phyloP scores from a whole-genome alignment of 116 monocot genomes.

The Dioscorea cayenensis region DNA sequence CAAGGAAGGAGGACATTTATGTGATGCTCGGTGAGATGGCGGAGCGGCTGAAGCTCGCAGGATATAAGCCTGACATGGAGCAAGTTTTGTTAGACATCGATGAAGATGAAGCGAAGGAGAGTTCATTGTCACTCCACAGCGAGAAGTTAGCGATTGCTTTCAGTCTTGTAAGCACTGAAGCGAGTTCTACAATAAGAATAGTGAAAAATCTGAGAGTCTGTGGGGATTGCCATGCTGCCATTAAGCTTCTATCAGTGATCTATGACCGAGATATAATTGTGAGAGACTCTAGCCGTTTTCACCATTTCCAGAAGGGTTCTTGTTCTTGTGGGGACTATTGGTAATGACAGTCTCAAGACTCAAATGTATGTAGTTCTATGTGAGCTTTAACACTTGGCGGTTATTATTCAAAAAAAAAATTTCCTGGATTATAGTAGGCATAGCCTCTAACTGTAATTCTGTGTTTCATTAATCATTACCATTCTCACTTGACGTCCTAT shows the following conservation, averaged over 20 bases:
- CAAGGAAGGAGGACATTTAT: slow-evolving; percentile 8
- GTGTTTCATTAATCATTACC: no score
- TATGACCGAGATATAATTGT: slow-evolving; percentile 12
- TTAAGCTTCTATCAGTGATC: neutral
- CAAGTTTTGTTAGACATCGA: slow-evolving; percentile 5
- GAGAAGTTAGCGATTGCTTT: slow-evolving; percentile 25
- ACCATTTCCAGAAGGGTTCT: slow-evolving; percentile 4
- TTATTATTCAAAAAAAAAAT: no score
- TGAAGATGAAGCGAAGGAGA: slow-evolving; percentile 2
- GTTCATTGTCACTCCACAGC: slow-evolving; percentile 3
- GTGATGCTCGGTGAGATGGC: slow-evolving; percentile 11
- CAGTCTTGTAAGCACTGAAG: slow-evolving; percentile 1
- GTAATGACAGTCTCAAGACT: neutral
- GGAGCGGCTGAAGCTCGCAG: neutral
- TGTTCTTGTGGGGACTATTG: slow-evolving; percentile 10
- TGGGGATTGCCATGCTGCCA: slow-evolving; percentile 21
- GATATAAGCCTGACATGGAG: slow-evolving; percentile 5
- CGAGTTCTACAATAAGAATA: neutral
- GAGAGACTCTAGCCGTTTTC: slow-evolving; percentile 6
- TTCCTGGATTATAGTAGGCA: no score
- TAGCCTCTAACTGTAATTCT: no score
- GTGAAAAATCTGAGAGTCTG: slow-evolving; percentile 15
- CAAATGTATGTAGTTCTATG: no score
- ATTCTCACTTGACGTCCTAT: no score
- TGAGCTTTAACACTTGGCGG: no score